phyloP scores from a whole-genome alignment of 805 yeast genomes.

The Metschnikowia peoriensis region DNA sequence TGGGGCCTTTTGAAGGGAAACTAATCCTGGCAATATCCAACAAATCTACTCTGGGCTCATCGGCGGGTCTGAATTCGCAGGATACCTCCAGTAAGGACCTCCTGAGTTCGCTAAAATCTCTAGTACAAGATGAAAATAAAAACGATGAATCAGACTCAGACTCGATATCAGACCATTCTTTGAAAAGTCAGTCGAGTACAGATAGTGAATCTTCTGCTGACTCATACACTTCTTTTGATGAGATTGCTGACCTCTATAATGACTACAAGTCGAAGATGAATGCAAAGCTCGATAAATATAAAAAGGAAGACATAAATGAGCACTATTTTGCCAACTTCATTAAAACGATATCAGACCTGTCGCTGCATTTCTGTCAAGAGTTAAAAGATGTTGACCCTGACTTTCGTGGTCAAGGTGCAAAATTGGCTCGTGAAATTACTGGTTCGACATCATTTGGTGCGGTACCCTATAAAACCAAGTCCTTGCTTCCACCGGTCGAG shows the following conservation, averaged over 20 bases:
- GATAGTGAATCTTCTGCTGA: constrained; percentile 26
- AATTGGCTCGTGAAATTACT: constrained; percentile 40
- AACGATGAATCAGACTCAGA: constrained; percentile 11
- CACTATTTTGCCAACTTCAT: constrained; percentile 29
- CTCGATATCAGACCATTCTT: constrained; percentile 16
- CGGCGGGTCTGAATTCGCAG: neutral
- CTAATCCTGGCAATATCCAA: constrained; percentile 35
- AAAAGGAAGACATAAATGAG: constrained; percentile 21
- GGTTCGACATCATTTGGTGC: constrained; percentile 42
- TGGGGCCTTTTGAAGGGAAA: constrained; percentile 49
- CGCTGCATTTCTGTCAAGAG: constrained; percentile 35
- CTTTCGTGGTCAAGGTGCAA: constrained; percentile 40
- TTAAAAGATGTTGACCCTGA: constrained; percentile 37
- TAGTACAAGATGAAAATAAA: neutral
- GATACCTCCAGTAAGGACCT: neutral
- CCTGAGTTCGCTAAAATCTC: constrained; percentile 1
- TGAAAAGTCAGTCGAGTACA: constrained; percentile 20
- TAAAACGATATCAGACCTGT: constrained; percentile 33
- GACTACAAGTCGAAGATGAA: constrained; percentile 26
- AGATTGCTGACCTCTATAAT: constrained; percentile 33
- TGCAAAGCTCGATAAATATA: constrained; percentile 15
- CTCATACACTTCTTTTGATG: constrained; percentile 40
- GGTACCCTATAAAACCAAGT: constrained; percentile 42
- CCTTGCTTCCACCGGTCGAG: constrained; percentile 35
- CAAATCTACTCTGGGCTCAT: neutral